A percentile compares a stretch with the other conserved stretches of the same genome.
These are phyloP conservation scores for Aspergillus pseudoviridinutans DNA, from an alignment of 2,329 filamentous ascomycete species.

Conservation along the genomic window DNA sequence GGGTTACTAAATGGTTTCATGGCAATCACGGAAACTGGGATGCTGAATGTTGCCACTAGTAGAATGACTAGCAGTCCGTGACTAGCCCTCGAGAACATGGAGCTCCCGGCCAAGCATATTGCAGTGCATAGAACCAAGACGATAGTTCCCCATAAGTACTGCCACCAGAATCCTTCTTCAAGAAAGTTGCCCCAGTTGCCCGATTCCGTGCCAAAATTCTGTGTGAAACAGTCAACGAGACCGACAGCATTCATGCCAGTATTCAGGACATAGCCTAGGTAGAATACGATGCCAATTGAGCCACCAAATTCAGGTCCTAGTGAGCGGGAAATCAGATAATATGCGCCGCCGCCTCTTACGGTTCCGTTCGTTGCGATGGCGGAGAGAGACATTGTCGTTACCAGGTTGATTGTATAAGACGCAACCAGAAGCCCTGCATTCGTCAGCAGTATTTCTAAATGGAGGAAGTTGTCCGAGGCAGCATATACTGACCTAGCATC, in stretches of 20 bases:
- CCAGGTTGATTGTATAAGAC: constrained; percentile 76
- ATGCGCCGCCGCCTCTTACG: constrained; percentile 80
- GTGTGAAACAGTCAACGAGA: constrained; percentile 73
- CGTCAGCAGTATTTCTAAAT: constrained; percentile 13
- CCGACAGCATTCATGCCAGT: constrained; percentile 84
- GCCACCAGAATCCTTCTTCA: constrained; percentile 69
- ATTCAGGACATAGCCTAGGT: constrained; percentile 84
- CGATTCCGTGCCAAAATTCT: constrained; percentile 62
- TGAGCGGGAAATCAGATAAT: constrained; percentile 82
- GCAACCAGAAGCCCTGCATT: constrained; percentile 62
- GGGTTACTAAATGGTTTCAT: constrained; percentile 63
- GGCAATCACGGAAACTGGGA: constrained; percentile 72
- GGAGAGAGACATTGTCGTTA: constrained; percentile 80
- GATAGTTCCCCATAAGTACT: constrained; percentile 70
- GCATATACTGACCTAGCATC: constrained; percentile 60
- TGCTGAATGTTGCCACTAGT: constrained; percentile 70
- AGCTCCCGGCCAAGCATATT: constrained; percentile 75
- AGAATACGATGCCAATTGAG: constrained; percentile 83
- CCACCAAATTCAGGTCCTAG: constrained; percentile 85
- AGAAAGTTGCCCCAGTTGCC: constrained; percentile 59
- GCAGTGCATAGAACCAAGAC: constrained; percentile 68
- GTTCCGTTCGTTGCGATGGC: constrained; percentile 88
- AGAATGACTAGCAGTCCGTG: constrained; percentile 71
- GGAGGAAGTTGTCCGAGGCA: neutral
- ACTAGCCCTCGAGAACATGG: constrained; percentile 74